Evolutionary conservation across 176 grass and related monocot genomes (phyloP).

Genomic region (Avena sativa): DNA sequence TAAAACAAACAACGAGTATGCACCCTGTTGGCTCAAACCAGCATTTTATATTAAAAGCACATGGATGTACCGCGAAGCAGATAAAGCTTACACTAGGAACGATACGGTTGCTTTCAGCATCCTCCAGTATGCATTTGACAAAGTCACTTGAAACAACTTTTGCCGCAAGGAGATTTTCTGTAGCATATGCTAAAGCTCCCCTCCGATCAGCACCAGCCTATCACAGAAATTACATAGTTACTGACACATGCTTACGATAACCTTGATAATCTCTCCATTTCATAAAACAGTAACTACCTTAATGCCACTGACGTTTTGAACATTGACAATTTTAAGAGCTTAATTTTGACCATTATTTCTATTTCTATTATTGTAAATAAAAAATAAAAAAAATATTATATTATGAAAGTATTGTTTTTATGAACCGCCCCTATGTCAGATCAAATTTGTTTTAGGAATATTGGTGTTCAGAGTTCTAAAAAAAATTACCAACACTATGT

Average conservation of each 20-base stretch:
- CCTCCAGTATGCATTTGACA: not conserved
- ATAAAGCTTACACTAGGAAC: not conserved
- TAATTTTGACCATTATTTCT: not conserved
- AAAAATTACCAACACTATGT: not conserved
- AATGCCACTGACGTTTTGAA: not conserved
- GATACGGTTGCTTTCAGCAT: not conserved
- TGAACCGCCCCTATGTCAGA: too few relatives aligned
- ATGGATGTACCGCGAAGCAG: not conserved
- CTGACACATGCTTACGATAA: not conserved
- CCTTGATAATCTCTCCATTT: not conserved
- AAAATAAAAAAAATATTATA: not conserved
- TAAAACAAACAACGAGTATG: not conserved
- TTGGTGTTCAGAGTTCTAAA: not conserved
- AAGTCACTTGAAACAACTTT: not conserved
- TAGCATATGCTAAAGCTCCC: not conserved
- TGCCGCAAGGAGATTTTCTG: not conserved
- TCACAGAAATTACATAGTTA: not conserved
- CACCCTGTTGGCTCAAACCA: not conserved
- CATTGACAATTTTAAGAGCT: not conserved
- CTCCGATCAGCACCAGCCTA: conserved; percentile 48
- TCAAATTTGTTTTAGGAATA: not conserved
- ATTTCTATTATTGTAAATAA: too few relatives aligned
- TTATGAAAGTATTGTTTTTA: not conserved
- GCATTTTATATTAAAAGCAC: not conserved
- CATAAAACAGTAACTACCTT: not conserved